Evolutionary conservation across 495 filamentous ascomycete genomes (phyloP).

Genomic region (Viridothelium virens): DNA sequence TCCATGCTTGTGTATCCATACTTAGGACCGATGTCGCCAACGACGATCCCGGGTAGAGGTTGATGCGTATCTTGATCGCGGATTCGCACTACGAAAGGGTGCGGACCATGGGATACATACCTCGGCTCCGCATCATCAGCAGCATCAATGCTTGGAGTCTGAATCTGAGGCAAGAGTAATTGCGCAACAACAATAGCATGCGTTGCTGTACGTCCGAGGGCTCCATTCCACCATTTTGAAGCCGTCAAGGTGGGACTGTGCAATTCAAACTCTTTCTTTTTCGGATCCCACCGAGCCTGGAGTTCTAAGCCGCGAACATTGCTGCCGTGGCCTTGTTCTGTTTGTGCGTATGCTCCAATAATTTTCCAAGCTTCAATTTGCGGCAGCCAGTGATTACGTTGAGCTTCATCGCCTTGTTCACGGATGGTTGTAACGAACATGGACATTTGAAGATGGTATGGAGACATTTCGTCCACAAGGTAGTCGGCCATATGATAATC

Average conservation of each 20-base stretch:
- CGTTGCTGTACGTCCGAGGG: slow-evolving; percentile 41
- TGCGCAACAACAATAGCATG: slow-evolving; percentile 44
- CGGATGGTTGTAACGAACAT: slow-evolving; percentile 39
- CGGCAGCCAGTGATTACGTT: slow-evolving; percentile 41
- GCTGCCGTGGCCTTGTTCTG: slow-evolving; percentile 45
- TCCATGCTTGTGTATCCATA: slow-evolving; percentile 45
- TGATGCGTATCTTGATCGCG: slow-evolving; percentile 40
- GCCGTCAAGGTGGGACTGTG: slow-evolving; percentile 44
- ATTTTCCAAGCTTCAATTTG: slow-evolving; percentile 40
- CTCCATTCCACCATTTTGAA: slow-evolving; percentile 48
- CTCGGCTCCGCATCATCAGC: slow-evolving; percentile 19
- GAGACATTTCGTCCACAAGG: slow-evolving; percentile 42
- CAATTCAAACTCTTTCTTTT: slow-evolving; percentile 39
- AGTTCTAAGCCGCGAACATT: slow-evolving; percentile 44
- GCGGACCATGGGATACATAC: slow-evolving; percentile 39
- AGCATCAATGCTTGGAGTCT: not conserved
- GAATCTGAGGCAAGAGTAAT: slow-evolving; percentile 35
- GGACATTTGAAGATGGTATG: slow-evolving; percentile 36
- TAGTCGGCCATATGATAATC: slow-evolving; percentile 43
- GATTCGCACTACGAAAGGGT: slow-evolving; percentile 45
- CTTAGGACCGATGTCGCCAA: slow-evolving; percentile 46
- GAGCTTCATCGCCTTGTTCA: slow-evolving; percentile 41
- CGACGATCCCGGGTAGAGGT: slow-evolving; percentile 38
- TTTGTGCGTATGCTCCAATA: slow-evolving; percentile 42
- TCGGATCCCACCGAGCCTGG: slow-evolving; percentile 39